phyloP scores from a whole-genome alignment of 2,329 filamentous ascomycete species.

The Scytalidium lignicola region DNA sequence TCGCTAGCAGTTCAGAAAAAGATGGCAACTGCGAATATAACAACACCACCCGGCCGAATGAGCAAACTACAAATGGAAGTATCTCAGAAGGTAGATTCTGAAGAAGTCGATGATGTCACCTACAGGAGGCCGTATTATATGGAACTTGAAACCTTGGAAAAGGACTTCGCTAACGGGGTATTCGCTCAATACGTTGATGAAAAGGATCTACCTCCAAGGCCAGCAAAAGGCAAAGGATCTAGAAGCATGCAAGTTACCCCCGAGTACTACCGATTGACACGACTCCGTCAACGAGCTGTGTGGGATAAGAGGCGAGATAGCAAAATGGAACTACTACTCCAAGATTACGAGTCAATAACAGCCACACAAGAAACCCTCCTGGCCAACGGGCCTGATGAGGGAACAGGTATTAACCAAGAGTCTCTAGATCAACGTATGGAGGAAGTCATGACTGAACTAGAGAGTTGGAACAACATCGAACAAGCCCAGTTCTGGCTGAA shows the following conservation, averaged over 20 bases:
- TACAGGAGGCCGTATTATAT: not conserved
- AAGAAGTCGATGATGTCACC: not conserved
- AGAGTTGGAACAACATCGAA: slow-evolving; percentile 19
- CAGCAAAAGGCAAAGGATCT: not conserved
- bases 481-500: slow-evolving; percentile 33
- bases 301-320: not conserved
- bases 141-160: slow-evolving; percentile 9
- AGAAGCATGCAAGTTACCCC: not conserved
- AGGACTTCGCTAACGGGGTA: slow-evolving; percentile 3
- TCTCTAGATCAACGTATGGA: slow-evolving; percentile 13
- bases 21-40: slow-evolving; percentile 41
- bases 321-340: not conserved
- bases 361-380: slow-evolving; percentile 5
- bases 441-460: slow-evolving; percentile 15
- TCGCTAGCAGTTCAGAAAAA: slow-evolving; percentile 32
- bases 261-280: not conserved
- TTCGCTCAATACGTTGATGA: not conserved
- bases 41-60: slow-evolving; percentile 41
- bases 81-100: slow-evolving; percentile 10
- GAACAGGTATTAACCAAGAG: slow-evolving; percentile 16
- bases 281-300: not conserved
- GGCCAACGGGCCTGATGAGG: not conserved
- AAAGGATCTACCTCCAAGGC: not conserved
- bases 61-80: slow-evolving; percentile 26
- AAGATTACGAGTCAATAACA: slow-evolving; percentile 9